phyloP scores from a whole-genome alignment of 257 asterid genomes.

The Lycium barbarum region DNA sequence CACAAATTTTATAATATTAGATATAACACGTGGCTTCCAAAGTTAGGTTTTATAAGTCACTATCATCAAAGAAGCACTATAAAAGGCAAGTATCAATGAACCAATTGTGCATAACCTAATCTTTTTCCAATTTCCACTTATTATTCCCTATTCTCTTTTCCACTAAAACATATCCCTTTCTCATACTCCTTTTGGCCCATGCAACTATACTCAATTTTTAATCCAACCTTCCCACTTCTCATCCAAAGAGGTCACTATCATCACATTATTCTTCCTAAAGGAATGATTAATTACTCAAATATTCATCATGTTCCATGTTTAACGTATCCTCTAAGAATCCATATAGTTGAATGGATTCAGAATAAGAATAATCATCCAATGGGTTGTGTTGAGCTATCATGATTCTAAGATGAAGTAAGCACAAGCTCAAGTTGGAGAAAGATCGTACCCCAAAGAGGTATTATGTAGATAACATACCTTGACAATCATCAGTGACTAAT shows the following conservation, averaged over 20 bases:
- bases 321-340: not conserved
- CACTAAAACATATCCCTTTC: constrained; percentile 19
- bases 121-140: constrained; percentile 20
- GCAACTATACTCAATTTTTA: constrained; percentile 9
- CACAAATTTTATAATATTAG: no score
- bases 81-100: not conserved
- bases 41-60: not conserved
- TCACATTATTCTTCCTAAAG: not conserved
- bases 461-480: no score
- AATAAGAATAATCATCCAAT: not conserved
- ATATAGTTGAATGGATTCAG: not conserved
- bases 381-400: not conserved
- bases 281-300: constrained; percentile 7
- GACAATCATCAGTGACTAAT: not conserved
- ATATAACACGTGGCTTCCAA: not conserved
- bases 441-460: no score
- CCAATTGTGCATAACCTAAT: constrained; percentile 18
- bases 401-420: not conserved
- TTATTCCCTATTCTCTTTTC: constrained; percentile 27
- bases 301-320: not conserved
- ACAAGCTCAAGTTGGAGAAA: no score
- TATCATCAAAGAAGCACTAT: constrained; percentile 25
- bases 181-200: constrained; percentile 19
- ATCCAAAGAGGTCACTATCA: constrained; percentile 16
- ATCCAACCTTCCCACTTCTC: constrained; percentile 11